Conservation (phyloP, 176 grass and related monocot genomes). For the Oryza australiensis region DNA sequence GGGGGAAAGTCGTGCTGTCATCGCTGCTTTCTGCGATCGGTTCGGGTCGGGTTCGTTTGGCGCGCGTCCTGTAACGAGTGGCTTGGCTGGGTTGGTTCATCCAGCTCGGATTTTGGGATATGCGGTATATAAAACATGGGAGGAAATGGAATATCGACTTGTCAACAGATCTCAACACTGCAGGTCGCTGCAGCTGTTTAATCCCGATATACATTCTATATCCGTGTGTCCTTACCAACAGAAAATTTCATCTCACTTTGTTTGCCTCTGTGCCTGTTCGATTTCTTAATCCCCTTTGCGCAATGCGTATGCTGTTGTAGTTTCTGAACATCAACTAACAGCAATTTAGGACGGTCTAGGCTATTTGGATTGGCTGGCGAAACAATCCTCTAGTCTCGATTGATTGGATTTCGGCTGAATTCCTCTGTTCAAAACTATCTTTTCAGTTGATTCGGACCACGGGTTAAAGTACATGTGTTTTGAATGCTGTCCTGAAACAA, state of each 20-base stretch:
- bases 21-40: conserved; percentile 16
- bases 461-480: neutral
- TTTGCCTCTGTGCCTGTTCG: neutral
- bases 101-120: conserved; percentile 2
- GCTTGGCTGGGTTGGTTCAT: neutral
- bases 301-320: neutral
- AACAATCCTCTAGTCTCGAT: neutral
- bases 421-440: neutral
- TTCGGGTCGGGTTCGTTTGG: neutral
- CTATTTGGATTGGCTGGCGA: neutral
- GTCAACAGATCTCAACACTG: conserved; percentile 35
- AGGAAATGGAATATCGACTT: neutral
- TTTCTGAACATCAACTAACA: neutral
- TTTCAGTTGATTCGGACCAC: neutral
- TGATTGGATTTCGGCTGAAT: neutral
- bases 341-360: neutral
- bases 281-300: neutral
- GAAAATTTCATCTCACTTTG: neutral
- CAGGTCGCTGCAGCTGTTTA: neutral
- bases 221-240: neutral
- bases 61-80: neutral
- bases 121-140: neutral
- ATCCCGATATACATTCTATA: neutral
- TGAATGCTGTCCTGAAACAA: neutral
- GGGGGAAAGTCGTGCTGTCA: too few species aligned